Evolutionary conservation across 2,329 filamentous ascomycete species (phyloP).

Genomic region (Cladorrhinum sp.): DNA sequence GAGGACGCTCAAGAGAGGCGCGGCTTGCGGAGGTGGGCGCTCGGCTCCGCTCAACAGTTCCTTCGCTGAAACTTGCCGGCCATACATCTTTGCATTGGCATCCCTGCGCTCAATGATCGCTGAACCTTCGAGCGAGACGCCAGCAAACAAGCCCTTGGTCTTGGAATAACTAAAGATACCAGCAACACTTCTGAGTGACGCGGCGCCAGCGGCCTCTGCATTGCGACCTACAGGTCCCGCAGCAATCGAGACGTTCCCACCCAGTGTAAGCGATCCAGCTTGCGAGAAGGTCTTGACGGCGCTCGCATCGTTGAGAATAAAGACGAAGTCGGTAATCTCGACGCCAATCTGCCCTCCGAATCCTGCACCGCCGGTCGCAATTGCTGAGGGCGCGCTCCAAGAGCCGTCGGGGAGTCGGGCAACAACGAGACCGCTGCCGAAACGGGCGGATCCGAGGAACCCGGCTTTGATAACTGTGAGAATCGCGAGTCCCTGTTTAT

Average conservation of each 20-base stretch:
- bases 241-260: conserved; percentile 93
- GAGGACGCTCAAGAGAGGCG: conserved; percentile 78
- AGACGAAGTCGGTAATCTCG: conserved; percentile 91
- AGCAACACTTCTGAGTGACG: conserved; percentile 82
- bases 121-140: conserved; percentile 89
- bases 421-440: conserved; percentile 79
- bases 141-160: conserved; percentile 95
- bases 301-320: conserved; percentile 88
- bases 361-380: conserved; percentile 75
- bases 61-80: conserved; percentile 72
- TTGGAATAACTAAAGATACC: conserved; percentile 97
- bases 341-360: conserved; percentile 86
- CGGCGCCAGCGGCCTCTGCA: conserved; percentile 91
- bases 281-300: conserved; percentile 95
- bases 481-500: conserved; percentile 65
- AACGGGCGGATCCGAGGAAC: conserved; percentile 77
- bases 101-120: conserved; percentile 92
- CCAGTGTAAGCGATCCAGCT: conserved; percentile 83
- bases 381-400: conserved; percentile 80
- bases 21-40: conserved; percentile 74
- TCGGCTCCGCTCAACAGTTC: conserved; percentile 79
- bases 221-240: conserved; percentile 92
- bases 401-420: conserved; percentile 71
- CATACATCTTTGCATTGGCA: conserved; percentile 95
- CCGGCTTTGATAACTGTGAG: conserved; percentile 85